These are phyloP conservation scores for Suillus subluteus DNA, from an alignment of 768 basidiomycete species.

Conservation along the genomic window DNA sequence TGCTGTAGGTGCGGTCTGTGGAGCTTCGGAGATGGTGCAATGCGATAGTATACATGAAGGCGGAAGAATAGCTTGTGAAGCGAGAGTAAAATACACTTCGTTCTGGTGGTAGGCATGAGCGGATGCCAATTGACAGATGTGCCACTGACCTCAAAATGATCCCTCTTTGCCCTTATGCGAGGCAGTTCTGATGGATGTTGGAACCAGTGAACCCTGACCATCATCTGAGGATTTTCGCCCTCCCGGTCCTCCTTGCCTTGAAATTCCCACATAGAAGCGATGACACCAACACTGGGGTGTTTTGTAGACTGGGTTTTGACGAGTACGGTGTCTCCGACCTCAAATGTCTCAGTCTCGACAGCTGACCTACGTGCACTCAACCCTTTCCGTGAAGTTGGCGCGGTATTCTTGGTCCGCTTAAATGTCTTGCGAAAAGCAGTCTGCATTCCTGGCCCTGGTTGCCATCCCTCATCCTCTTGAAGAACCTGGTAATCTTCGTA, in stretches of 20 bases:
- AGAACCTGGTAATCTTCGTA: conserved; percentile 32
- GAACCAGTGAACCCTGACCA: conserved; percentile 77
- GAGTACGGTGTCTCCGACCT: conserved; percentile 69
- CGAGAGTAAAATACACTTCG: conserved; percentile 72
- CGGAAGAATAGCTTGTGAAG: conserved; percentile 49
- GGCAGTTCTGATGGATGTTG: conserved; percentile 67
- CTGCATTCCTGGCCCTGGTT: conserved; percentile 19
- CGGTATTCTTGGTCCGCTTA: conserved; percentile 21
- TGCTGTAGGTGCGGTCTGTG: conserved; percentile 14
- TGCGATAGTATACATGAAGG: conserved; percentile 54
- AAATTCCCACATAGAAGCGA: conserved; percentile 70
- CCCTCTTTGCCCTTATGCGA: conserved; percentile 58
- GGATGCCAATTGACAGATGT: conserved; percentile 1
- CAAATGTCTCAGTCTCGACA: conserved; percentile 39
- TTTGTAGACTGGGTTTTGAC: conserved; percentile 49
- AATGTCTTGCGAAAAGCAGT: conserved; percentile 37
- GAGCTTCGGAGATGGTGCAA: conserved; percentile 49
- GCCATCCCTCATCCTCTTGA: conserved; percentile 31
- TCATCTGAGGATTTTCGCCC: conserved; percentile 46
- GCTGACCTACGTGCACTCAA: conserved; percentile 10
- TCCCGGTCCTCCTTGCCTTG: conserved; percentile 32
- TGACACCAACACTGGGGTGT: conserved; percentile 67
- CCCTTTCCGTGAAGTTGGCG: conserved; percentile 22
- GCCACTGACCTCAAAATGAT: conserved; percentile 57
- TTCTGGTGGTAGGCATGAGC: conserved; percentile 47